Base-by-base conservation (phyloP, 2,329 filamentous ascomycete species). In the Lachnellula willkommii region DNA sequence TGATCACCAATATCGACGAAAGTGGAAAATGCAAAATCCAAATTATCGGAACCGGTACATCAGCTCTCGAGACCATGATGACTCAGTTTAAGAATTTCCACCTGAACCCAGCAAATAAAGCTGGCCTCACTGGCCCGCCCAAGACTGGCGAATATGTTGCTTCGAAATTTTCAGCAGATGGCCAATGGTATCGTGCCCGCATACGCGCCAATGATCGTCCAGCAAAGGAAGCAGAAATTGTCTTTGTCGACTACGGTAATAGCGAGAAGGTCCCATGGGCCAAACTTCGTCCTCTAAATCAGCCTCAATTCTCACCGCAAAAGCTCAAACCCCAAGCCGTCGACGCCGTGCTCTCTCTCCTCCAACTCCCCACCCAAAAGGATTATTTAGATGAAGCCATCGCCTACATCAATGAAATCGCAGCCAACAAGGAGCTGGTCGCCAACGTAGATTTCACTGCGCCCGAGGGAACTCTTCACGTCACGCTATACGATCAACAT, bases 211-310 rank as follows among this genome's bases (percentile, higher is more conserved):
- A 97, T 73, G 94, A 99, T 75, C 90, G 94, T 60, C 82, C 92
- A 8, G 87, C 86, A 67, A 90, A 94, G 80, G 84, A 89, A 65
- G 87, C 91, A 24, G 94, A 99, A 73, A 87, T 99, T 26, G 76
- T 95, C 47, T 99, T 96, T 74, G 84, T 99, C 60, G 94, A 99
- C 76, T 99, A 95, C 73, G 94, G 94, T 66, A 99, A 99, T 79
- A 87, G 83, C 54, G 94, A 99, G 74, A 87, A 85, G 69, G 79
- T 95, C 55, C 83, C 92, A 0, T 99, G 93, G 91, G 81, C 84
- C 24, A 81, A 83, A 63, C 83, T 99, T 45, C 88, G 94, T 28
- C 79, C 90, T n/a, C 81, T 99, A 49, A 82, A 85, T 50, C 84
- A 90, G 69, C 73, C 83, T 15, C 87, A 92, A 66, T 99, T 97